phyloP scores from a whole-genome alignment of 163 green algal species.

The Dunaliella salina region DNA sequence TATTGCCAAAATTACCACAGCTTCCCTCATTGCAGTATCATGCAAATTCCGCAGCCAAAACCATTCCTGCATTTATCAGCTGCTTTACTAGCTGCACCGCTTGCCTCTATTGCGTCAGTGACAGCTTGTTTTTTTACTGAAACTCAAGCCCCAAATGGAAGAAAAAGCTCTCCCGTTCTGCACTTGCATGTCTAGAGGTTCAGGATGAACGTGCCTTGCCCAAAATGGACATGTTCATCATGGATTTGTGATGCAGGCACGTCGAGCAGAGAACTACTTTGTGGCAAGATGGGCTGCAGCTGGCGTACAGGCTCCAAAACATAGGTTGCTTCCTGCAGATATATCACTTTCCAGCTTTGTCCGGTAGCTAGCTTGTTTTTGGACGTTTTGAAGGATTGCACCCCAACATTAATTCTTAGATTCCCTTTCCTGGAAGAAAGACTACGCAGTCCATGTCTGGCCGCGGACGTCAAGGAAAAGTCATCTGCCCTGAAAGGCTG shows the following conservation, averaged over 20 bases:
- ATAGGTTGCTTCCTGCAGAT: background rate
- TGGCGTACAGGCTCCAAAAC: slow-evolving; percentile 21
- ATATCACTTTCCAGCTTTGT: background rate
- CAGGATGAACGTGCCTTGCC: background rate
- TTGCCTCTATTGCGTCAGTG: too few species aligned
- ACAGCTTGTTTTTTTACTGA: too few species aligned
- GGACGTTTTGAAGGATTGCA: background rate
- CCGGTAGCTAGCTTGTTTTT: background rate
- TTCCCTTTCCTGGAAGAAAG: background rate
- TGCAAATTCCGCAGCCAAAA: background rate
- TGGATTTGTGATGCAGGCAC: slow-evolving; percentile 26
- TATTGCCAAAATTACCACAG: background rate
- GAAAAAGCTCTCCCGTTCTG: background rate
- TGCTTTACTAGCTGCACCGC: too few species aligned
- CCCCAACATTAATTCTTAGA: background rate
- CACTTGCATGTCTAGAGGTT: background rate
- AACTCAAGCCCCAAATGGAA: too few species aligned
- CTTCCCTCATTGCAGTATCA: background rate
- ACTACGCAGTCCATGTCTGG: too few species aligned
- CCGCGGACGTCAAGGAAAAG: background rate
- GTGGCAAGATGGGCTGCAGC: slow-evolving; percentile 34
- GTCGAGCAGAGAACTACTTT: slow-evolving; percentile 44
- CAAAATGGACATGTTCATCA: background rate
- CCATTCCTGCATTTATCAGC: too few species aligned
- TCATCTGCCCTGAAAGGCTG: background rate